A percentile compares a stretch with the other conserved stretches of the same genome.
Conservation (phyloP, 1,284 basidiomycete species). For the Ganoderma multipileum region DNA sequence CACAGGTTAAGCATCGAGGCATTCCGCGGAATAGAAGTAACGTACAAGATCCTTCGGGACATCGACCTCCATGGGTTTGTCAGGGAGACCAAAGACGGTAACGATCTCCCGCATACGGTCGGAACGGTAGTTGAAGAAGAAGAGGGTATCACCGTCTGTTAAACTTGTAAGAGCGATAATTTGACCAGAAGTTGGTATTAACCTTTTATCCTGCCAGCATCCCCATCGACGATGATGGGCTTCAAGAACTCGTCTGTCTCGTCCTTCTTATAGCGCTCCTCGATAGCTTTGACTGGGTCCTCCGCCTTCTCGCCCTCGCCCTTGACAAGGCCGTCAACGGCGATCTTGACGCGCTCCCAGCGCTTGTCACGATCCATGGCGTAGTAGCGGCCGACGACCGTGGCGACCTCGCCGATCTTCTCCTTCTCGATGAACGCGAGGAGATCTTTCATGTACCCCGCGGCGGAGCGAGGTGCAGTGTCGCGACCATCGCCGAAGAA, state of each 20-base stretch:
- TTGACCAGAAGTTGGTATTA: slow-evolving; percentile 5
- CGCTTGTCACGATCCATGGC: slow-evolving; percentile 97
- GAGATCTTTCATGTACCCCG: slow-evolving; percentile 77
- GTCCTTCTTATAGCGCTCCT: slow-evolving; percentile 79
- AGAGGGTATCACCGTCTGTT: slow-evolving; percentile 76
- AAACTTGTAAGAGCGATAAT: neutral
- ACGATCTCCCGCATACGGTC: slow-evolving; percentile 92
- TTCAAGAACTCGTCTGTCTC: slow-evolving; percentile 94
- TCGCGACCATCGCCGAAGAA: slow-evolving; percentile 92
- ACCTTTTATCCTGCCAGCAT: slow-evolving; percentile 84
- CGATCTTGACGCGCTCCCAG: slow-evolving; percentile 91
- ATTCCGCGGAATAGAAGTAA: slow-evolving; percentile 10
- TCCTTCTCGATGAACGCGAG: slow-evolving; percentile 81
- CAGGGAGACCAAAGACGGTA: slow-evolving; percentile 79
- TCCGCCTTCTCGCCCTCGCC: slow-evolving; percentile 74
- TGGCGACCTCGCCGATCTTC: slow-evolving; percentile 77
- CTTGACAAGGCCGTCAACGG: slow-evolving; percentile 81
- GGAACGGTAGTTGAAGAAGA: slow-evolving; percentile 95
- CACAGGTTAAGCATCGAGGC: slow-evolving; percentile 11
- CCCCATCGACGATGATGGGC: slow-evolving; percentile 86
- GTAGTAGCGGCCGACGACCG: slow-evolving; percentile 88
- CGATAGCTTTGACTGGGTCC: slow-evolving; percentile 72
- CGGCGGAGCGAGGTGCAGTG: slow-evolving; percentile 84
- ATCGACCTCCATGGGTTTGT: slow-evolving; percentile 83
- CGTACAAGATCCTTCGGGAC: slow-evolving; percentile 84